Conservation (phyloP, 208 protist genomes). For the Phytomonas sp. region DNA sequence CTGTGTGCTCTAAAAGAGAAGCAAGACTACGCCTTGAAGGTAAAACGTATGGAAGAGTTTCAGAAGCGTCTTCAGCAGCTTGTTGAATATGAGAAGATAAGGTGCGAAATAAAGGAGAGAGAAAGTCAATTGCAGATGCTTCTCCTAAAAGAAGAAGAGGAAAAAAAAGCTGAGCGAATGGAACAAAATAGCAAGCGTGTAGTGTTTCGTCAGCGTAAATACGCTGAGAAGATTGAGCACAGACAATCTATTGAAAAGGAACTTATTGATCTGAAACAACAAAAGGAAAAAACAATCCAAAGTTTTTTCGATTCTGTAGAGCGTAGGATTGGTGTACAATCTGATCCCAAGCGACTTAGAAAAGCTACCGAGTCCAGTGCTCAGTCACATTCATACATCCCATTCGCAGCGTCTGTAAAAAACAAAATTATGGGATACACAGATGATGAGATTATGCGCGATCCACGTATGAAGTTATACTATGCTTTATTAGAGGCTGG, state of each 20-base stretch:
- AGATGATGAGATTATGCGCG: slow-evolving; percentile 66
- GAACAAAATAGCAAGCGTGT: slow-evolving; percentile 50
- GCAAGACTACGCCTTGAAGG: slow-evolving; percentile 20
- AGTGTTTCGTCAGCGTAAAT: slow-evolving; percentile 33
- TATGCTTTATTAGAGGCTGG: slow-evolving; percentile 65
- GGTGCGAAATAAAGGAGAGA: slow-evolving; percentile 27
- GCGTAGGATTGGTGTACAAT: slow-evolving; percentile 45
- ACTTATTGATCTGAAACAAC: slow-evolving; percentile 25
- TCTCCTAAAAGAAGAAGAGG: slow-evolving; percentile 25
- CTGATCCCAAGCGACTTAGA: slow-evolving; percentile 46
- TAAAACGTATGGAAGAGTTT: slow-evolving; percentile 36
- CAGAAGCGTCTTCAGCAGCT: slow-evolving; percentile 51
- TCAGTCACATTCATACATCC: not conserved
- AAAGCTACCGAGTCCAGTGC: slow-evolving; percentile 49
- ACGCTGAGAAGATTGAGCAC: slow-evolving; percentile 26
- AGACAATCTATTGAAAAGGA: slow-evolving; percentile 30
- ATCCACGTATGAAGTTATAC: slow-evolving; percentile 74
- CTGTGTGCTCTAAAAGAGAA: slow-evolving; percentile 10
- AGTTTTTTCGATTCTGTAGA: slow-evolving; percentile 67
- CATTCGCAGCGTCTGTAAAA: not conserved
- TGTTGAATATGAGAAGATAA: slow-evolving; percentile 29
- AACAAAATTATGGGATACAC: slow-evolving; percentile 37
- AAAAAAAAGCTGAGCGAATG: slow-evolving; percentile 27
- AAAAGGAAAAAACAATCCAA: slow-evolving; percentile 49
- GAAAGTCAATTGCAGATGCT: slow-evolving; percentile 29